Evolutionary conservation across 140 eudicot genomes (phyloP).

Genomic region (Erigeron philadelphicus): DNA sequence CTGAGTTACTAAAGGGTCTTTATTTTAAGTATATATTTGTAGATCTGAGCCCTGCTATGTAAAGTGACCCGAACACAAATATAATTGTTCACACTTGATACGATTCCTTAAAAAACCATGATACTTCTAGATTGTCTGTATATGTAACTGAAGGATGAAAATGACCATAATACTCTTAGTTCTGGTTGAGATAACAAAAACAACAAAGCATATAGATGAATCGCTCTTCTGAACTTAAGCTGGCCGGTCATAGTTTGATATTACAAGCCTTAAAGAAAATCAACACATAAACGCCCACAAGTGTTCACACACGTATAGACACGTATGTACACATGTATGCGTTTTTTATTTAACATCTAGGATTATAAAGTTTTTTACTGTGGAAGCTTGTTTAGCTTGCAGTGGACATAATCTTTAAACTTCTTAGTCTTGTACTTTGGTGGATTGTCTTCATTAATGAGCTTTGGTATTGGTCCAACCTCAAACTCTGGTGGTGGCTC

Average conservation of each 20-base stretch:
- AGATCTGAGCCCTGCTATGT: no score
- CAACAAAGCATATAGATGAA: no score
- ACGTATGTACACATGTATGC: background rate
- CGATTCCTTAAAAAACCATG: background rate
- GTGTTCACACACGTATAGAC: background rate
- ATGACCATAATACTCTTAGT: no score
- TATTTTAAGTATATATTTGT: no score
- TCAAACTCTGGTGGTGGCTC: slow-evolving; percentile 43
- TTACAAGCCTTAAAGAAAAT: background rate
- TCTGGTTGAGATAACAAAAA: no score
- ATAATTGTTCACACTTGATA: background rate
- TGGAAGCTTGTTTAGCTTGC: slow-evolving; percentile 53
- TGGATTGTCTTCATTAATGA: slow-evolving; percentile 34
- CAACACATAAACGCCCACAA: background rate
- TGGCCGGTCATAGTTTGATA: no score
- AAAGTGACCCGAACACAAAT: no score
- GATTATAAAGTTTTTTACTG: slow-evolving; percentile 22
- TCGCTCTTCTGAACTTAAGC: no score
- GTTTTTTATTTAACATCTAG: background rate
- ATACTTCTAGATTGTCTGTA: background rate
- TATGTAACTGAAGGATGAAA: no score
- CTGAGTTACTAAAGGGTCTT: no score
- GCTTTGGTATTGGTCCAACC: slow-evolving; percentile 37
- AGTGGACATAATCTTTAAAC: slow-evolving; percentile 35
- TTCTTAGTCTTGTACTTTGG: slow-evolving; percentile 40